Conservation (phyloP, 768 basidiomycete species). For the Wakefieldia striispora region DNA sequence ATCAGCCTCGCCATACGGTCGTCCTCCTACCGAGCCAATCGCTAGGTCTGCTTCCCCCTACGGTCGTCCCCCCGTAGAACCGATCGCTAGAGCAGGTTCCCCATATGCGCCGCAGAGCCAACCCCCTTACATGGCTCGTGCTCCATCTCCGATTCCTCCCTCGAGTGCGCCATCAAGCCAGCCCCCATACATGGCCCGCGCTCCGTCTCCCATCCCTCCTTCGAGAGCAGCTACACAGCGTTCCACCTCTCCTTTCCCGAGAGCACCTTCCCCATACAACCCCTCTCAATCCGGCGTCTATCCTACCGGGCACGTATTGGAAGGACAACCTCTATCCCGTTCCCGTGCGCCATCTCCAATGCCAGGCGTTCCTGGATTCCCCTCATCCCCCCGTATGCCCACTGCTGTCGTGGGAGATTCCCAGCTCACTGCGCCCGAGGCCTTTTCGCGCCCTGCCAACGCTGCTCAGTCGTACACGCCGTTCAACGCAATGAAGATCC, state of each 20-base stretch:
- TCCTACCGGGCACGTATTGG: slow-evolving; percentile 55
- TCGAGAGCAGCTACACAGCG: slow-evolving; percentile 18
- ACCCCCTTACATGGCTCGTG: slow-evolving; percentile 26
- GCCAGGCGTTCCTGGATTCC: slow-evolving; percentile 39
- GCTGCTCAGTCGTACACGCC: slow-evolving; percentile 62
- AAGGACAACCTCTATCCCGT: slow-evolving; percentile 48
- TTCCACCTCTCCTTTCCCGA: slow-evolving; percentile 31
- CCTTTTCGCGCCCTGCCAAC: slow-evolving; percentile 72
- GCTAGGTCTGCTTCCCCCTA: slow-evolving; percentile 27
- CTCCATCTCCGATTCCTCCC: slow-evolving; percentile 29
- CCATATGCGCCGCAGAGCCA: slow-evolving; percentile 27
- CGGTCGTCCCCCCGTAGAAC: slow-evolving; percentile 28
- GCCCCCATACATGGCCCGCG: slow-evolving; percentile 11
- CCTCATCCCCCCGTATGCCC: slow-evolving; percentile 30
- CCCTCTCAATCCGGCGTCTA: slow-evolving; percentile 42
- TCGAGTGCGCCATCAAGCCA: slow-evolving; percentile 9
- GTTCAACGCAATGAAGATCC: slow-evolving; percentile 69
- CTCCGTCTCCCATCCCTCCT: slow-evolving; percentile 30
- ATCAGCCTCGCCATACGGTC: slow-evolving; percentile 33
- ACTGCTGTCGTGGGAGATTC: slow-evolving; percentile 19
- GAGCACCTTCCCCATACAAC: slow-evolving; percentile 30
- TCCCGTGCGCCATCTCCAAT: slow-evolving; percentile 54
- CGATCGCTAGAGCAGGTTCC: slow-evolving; percentile 27
- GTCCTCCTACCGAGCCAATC: slow-evolving; percentile 21
- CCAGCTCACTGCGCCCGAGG: slow-evolving; percentile 61